Base-by-base conservation (phyloP, 1,284 basidiomycete genomes). In the Thelephora terrestris region DNA sequence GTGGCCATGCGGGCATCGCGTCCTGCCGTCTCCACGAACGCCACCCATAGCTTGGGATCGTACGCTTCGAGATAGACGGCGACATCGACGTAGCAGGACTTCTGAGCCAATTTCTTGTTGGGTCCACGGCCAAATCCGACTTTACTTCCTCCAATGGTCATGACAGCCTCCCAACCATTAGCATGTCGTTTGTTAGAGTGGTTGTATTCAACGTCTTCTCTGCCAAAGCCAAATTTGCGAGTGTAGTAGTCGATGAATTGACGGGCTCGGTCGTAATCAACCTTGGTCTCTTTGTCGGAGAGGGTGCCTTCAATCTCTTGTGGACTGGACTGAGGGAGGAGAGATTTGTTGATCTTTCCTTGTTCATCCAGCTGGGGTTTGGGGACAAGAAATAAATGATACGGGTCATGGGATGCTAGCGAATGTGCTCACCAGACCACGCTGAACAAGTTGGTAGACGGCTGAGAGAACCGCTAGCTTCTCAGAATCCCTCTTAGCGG, bases 181-280 rank as follows among this genome's bases (percentile, higher is more conserved):
- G n/a, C 39, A 55, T 59, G n/a, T 52, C 55, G 44, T 58, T 54
- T 43, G 54, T 54, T 55, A 58, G 51, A 51, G 53, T 45, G 63
- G 40, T 70, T 64, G 54, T 78, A 85, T 16, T 75, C 70, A 50
- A 97, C 69, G 46, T 92, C 88, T 2, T 93, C 91, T 56, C 79
- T 81, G n/a, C 75, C 74, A 57, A 94, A 94, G 32, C 73, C 71
- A 64, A 85, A 96, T 36, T 81, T 75, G 39, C 81, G 78, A 64
- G 92, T 96, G 62, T 97, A 97, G 61, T 88, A 98, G 57, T 94
- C 92, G 83, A 97, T 93, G 67, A 97, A 98, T 55, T 80, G 81
- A 47, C 86, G 80, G 0, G 92, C 91, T 44, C 78, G 76, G 50
- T 93, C 89, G 44, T 85, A 82, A 6, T 70, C 71, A 54, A 95